These are phyloP conservation scores for Metschnikowia aberdeeniae DNA, from an alignment of 805 yeast genomes.

Conservation along the genomic window DNA sequence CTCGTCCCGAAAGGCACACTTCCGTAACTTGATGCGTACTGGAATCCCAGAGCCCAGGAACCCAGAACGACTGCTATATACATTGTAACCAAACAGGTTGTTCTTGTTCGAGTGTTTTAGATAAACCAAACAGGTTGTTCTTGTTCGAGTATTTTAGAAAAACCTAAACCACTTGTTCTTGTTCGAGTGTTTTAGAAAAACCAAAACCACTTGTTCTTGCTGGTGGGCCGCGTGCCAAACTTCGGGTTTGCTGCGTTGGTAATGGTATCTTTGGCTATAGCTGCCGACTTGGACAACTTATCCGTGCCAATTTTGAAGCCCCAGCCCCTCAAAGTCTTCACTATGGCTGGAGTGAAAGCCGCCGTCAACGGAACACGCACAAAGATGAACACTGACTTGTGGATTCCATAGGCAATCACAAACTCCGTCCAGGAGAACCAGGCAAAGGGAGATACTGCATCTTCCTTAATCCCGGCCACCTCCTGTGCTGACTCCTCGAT, in stretches of 20 bases:
- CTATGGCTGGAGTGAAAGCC: constrained; percentile 82
- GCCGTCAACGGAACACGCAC: constrained; percentile 88
- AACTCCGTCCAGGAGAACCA: constrained; percentile 71
- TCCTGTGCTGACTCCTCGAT: constrained; percentile 26
- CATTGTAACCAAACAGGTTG: no score
- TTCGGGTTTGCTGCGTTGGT: constrained; percentile 40
- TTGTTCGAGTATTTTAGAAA: constrained; percentile 42
- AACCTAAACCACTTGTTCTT: constrained; percentile 50
- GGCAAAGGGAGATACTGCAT: constrained; percentile 19
- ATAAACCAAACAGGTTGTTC: constrained; percentile 62
- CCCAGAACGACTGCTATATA: no score
- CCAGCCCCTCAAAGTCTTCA: constrained; percentile 59
- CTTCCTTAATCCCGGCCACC: constrained; percentile 19
- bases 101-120: constrained; percentile 18
- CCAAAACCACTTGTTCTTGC: constrained; percentile 57
- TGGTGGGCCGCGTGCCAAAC: constrained; percentile 52
- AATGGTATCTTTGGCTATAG: constrained; percentile 12
- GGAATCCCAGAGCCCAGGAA: no score
- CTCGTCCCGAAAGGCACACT: no score
- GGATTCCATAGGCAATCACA: constrained; percentile 87
- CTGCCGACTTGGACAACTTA: constrained; percentile 40
- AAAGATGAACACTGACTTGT: constrained; percentile 72
- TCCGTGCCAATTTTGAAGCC: constrained; percentile 73
- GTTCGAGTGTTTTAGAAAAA: constrained; percentile 39
- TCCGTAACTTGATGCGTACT: no score